phyloP scores from a whole-genome alignment of 2,329 filamentous ascomycete genomes.

The Hypoxylon sp. region DNA sequence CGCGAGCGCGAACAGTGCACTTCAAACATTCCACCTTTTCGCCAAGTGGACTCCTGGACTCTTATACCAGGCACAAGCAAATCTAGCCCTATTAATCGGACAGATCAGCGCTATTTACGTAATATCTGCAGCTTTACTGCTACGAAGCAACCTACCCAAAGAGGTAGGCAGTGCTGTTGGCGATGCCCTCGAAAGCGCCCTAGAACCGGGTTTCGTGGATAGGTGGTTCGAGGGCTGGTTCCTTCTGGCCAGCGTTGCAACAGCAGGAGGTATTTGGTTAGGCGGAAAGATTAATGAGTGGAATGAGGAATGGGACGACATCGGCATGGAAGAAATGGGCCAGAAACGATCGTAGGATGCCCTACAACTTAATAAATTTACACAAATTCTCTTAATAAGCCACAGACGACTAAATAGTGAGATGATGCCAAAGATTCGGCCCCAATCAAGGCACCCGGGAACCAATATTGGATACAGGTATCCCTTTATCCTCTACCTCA shows the following conservation, averaged over 20 bases:
- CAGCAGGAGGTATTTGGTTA: conserved; percentile 76
- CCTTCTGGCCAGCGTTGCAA: conserved; percentile 70
- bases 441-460: too few relatives aligned
- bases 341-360: conserved; percentile 67
- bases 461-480: too few relatives aligned
- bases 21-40: conserved; percentile 87
- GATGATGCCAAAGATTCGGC: not conserved
- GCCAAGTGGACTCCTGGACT: conserved; percentile 76
- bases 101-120: conserved; percentile 88
- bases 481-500: too few relatives aligned
- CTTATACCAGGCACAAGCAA: conserved; percentile 78
- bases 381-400: conserved; percentile 11
- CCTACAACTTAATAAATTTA: too few relatives aligned
- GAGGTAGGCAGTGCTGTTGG: conserved; percentile 81
- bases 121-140: conserved; percentile 78
- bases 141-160: conserved; percentile 79
- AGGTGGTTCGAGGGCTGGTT: conserved; percentile 92
- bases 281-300: conserved; percentile 66
- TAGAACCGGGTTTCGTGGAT: conserved; percentile 77
- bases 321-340: conserved; percentile 74
- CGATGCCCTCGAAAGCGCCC: conserved; percentile 78
- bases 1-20: conserved; percentile 80
- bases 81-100: conserved; percentile 79
- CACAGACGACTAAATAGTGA: conserved; percentile 2
- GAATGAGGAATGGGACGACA: conserved; percentile 68